Base-by-base conservation (phyloP, 495 filamentous ascomycete genomes). In the Aspergillus olivimuriae region DNA sequence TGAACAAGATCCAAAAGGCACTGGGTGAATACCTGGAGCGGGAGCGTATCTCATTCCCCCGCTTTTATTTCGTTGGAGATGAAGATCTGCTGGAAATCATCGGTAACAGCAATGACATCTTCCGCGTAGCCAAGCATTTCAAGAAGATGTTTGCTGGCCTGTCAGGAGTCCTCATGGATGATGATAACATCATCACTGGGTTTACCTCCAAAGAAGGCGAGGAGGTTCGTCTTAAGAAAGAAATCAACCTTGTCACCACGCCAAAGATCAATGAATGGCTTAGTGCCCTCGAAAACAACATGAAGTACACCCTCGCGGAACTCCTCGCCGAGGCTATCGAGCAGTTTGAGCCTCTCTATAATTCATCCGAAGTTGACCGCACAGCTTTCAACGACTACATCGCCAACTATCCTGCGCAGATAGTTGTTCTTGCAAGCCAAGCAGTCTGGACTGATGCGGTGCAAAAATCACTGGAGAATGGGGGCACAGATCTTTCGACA, bases 101-200 rank as follows among this genome's bases (percentile, higher is more conserved):
- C 39, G 92, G 92, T 59, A 99, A 99, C 63, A 95, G 89, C 65
- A 96, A 95, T 54, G 92, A 99, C 54, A 94, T 90, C 9, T 71
- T 88, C 53, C 88, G 92, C 19, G 89, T 99, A 45, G 86, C 91
- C 34, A 97, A 97, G 62, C 92, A 99, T 63, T 87, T 99, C 71
- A 88, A 94, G 65, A 99, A 99, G 74, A 99, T 99, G 92, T 99
- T 99, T 69, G 92, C 92, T 42, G 92, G 92, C 39, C 70, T 99
- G 18, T 87, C 82, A 4, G 90, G 91, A 1, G 74, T 99, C 26
- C 72, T 92, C 17, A 87, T 95, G 74, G 89, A 95, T 55, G 89
- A 96, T 44, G 83, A 95, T 47, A 78, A 80, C 26, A 78, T 83
- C 47, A 96, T 99, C 47, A 76, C 86, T 5, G 91, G 89, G 1